Conservation (phyloP, 2,329 filamentous ascomycete genomes). For the Ascochyta fabae region DNA sequence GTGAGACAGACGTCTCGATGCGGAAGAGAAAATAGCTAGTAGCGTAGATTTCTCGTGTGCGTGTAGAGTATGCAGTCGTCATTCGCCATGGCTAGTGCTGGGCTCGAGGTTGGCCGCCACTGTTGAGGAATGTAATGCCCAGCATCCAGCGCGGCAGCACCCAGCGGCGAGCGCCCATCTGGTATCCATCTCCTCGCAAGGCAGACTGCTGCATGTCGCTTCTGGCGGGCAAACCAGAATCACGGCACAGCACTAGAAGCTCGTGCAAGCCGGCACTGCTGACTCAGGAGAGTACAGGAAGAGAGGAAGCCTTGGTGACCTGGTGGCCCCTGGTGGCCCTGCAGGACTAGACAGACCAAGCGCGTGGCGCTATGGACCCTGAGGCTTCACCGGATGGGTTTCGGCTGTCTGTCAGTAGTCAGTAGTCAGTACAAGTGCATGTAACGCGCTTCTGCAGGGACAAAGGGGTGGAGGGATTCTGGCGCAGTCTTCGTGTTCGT, state of each 20-base stretch:
- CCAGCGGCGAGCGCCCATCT: neutral
- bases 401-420: slow-evolving; percentile 3
- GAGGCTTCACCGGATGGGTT: slow-evolving; percentile 1
- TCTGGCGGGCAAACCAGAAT: neutral
- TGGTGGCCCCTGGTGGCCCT: neutral
- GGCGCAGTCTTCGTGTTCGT: slow-evolving; percentile 10
- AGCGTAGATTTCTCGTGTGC: slow-evolving; percentile 7
- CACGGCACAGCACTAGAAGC: neutral
- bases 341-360: slow-evolving; percentile 7
- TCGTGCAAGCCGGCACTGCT: neutral
- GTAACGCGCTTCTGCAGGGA: slow-evolving; percentile 9
- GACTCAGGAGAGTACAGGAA: too few species aligned
- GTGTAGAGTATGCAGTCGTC: slow-evolving; percentile 1
- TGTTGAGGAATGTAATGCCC: slow-evolving; percentile 9
- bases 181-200: neutral
- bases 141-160: neutral
- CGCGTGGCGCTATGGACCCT: slow-evolving; percentile 5
- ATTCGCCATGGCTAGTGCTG: slow-evolving; percentile 7
- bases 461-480: slow-evolving; percentile 2
- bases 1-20: slow-evolving; percentile 6
- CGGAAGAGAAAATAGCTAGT: slow-evolving; percentile 9
- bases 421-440: too few species aligned
- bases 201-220: neutral
- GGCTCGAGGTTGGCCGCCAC: neutral
- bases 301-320: neutral